These are phyloP conservation scores for Geotrichum europaeum DNA, from an alignment of 1,139 yeast genomes.

Conservation along the genomic window DNA sequence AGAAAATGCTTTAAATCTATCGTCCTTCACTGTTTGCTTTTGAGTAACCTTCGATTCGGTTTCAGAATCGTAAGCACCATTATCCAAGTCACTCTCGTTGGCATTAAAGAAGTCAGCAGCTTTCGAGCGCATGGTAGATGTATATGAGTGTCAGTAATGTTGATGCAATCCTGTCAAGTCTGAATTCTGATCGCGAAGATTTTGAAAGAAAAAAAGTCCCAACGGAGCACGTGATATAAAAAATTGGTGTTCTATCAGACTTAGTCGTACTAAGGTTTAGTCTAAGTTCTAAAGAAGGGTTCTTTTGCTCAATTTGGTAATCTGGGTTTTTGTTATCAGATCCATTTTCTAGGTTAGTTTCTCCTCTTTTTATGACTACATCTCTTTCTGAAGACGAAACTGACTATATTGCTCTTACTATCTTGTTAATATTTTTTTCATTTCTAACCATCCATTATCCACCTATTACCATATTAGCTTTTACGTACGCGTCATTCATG, in stretches of 20 bases:
- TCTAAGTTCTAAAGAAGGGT: too few relatives aligned
- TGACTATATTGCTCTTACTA: neutral
- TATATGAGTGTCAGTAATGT: neutral
- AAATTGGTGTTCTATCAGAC: too few relatives aligned
- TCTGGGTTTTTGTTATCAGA: neutral
- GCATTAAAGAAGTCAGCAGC: slow-evolving; percentile 15
- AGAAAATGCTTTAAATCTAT: slow-evolving; percentile 10
- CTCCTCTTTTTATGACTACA: neutral
- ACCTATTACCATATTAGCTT: neutral
- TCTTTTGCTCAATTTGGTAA: neutral
- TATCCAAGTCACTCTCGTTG: slow-evolving; percentile 5
- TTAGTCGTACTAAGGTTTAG: too few relatives aligned
- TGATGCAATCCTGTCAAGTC: neutral
- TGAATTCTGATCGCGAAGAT: neutral
- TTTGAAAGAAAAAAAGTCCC: neutral
- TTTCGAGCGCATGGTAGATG: neutral
- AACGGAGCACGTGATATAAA: neutral
- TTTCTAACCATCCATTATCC: neutral
- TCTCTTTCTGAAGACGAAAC: neutral
- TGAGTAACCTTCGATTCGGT: slow-evolving; percentile 8
- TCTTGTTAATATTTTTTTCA: neutral
- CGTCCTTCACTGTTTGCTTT: slow-evolving; percentile 2
- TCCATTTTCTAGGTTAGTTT: neutral
- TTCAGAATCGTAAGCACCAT: slow-evolving; percentile 4
- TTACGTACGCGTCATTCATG: neutral